Percentiles rank a stretch among this genome's conserved stretches.
These are phyloP conservation scores for Gastrodia elata DNA, from an alignment of 106 monocot species.

Conservation along the genomic window DNA sequence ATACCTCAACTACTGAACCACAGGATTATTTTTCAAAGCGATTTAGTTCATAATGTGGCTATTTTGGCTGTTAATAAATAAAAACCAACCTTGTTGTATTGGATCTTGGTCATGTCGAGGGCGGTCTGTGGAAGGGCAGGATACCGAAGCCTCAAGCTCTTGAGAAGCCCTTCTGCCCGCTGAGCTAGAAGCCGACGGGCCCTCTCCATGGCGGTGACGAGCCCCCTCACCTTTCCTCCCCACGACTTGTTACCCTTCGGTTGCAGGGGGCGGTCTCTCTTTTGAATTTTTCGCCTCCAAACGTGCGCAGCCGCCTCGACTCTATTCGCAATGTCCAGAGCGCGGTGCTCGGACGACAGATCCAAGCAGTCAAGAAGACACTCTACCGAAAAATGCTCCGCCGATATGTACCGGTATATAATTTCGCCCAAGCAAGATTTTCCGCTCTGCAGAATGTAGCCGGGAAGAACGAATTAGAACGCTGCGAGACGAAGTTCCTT, in stretches of 20 bases:
- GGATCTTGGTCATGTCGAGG: slow-evolving; percentile 97
- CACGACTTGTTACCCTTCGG: slow-evolving; percentile 54
- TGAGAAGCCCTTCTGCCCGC: slow-evolving; percentile 67
- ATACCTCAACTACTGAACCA: too few relatives aligned
- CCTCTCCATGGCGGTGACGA: slow-evolving; percentile 46
- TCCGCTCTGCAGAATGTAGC: slow-evolving; percentile 47
- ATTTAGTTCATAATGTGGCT: too few relatives aligned
- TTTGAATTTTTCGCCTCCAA: slow-evolving; percentile 58
- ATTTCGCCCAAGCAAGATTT: slow-evolving; percentile 92
- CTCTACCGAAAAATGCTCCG: slow-evolving; percentile 90
- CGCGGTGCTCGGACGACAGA: slow-evolving; percentile 85
- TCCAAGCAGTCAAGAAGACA: slow-evolving; percentile 85
- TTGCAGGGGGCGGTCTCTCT: slow-evolving; percentile 23
- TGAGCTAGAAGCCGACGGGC: slow-evolving; percentile 49
- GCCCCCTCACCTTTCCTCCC: slow-evolving; percentile 84
- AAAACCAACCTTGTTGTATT: slow-evolving; percentile 81
- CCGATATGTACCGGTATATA: slow-evolving; percentile 83
- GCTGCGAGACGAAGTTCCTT: not conserved
- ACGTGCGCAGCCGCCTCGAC: slow-evolving; percentile 85
- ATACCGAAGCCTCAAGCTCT: slow-evolving; percentile 60
- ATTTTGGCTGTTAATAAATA: too few relatives aligned
- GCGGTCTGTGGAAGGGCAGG: slow-evolving; percentile 93
- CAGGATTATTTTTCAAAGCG: too few relatives aligned
- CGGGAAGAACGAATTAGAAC: not conserved
- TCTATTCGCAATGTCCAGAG: slow-evolving; percentile 83